A percentile compares a stretch with the other conserved stretches of the same genome.
Evolutionary conservation across 345 rosid genomes (phyloP).

Genomic region (Euphorbia peplus): DNA sequence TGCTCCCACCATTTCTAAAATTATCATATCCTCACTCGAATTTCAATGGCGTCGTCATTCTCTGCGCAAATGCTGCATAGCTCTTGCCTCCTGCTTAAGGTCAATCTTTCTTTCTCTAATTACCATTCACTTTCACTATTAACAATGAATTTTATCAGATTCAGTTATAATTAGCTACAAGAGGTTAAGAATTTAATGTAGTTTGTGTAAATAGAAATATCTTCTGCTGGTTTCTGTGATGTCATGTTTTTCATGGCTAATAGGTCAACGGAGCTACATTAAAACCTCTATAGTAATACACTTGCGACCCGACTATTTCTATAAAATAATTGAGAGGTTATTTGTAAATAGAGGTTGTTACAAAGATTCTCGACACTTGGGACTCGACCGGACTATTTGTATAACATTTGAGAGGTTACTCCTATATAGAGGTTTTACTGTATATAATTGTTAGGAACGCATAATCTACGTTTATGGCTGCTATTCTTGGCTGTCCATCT

Average conservation of each 20-base stretch:
- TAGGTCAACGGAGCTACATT: too few relatives aligned
- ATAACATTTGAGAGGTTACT: too few relatives aligned
- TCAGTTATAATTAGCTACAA: background rate
- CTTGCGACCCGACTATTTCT: too few relatives aligned
- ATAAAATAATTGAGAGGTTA: too few relatives aligned
- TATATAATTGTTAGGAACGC: background rate
- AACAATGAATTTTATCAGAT: too few relatives aligned
- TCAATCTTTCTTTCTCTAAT: slow-evolving; percentile 15
- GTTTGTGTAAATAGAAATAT: background rate
- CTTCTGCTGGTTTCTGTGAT: background rate
- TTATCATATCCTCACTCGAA: background rate
- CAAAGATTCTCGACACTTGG: too few relatives aligned
- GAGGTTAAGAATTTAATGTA: background rate
- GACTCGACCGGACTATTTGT: too few relatives aligned
- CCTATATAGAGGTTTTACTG: too few relatives aligned
- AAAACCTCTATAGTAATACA: too few relatives aligned
- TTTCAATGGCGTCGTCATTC: slow-evolving; percentile 51
- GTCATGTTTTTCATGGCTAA: background rate
- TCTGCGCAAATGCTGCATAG: slow-evolving; percentile 47
- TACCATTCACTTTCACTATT: background rate
- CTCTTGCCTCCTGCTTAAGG: slow-evolving; percentile 48
- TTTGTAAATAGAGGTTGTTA: too few relatives aligned
- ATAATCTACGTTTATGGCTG: background rate
- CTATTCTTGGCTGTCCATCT: background rate
- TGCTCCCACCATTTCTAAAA: background rate